Conservation (phyloP, 2,329 filamentous ascomycete genomes). For the Arthrocladium fulminans region DNA sequence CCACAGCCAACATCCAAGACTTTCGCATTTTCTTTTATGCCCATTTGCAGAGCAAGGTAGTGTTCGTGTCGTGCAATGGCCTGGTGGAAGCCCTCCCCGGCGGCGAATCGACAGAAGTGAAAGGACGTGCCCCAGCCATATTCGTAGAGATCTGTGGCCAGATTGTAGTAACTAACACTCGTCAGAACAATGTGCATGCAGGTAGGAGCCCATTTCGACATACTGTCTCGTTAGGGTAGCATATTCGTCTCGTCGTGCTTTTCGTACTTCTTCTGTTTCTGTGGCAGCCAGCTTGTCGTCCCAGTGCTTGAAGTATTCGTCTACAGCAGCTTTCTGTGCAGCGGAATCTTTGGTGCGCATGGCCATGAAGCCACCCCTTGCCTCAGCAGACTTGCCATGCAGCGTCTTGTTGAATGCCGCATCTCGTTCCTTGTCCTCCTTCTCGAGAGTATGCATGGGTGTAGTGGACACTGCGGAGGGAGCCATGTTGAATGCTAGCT, state of each 20-base stretch:
- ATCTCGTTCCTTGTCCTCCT: constrained; percentile 76
- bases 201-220: constrained; percentile 34
- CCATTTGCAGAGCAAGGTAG: constrained; percentile 85
- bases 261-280: constrained; percentile 75
- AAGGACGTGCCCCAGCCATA: constrained; percentile 95
- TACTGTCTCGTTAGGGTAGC: constrained; percentile 88
- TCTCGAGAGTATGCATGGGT: constrained; percentile 50
- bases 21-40: constrained; percentile 74
- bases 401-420: constrained; percentile 82
- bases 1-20: constrained; percentile 95
- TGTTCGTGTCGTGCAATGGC: constrained; percentile 95
- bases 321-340: constrained; percentile 71
- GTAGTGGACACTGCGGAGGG: constrained; percentile 29
- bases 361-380: constrained; percentile 64
- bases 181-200: too few relatives aligned
- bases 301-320: constrained; percentile 96
- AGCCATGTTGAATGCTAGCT: constrained; percentile 37
- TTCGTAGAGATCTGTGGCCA: constrained; percentile 93
- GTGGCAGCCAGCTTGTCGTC: constrained; percentile 69
- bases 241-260: constrained; percentile 78
- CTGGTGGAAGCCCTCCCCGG: constrained; percentile 78
- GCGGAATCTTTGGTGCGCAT: constrained; percentile 75
- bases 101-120: constrained; percentile 92
- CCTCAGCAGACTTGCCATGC: constrained; percentile 65
- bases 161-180: constrained; percentile 73